A percentile compares a stretch with the other conserved stretches of the same genome.
These are phyloP conservation scores for Backusella westeae DNA, from an alignment of 192 early-diverging fungal species.

Conservation along the genomic window DNA sequence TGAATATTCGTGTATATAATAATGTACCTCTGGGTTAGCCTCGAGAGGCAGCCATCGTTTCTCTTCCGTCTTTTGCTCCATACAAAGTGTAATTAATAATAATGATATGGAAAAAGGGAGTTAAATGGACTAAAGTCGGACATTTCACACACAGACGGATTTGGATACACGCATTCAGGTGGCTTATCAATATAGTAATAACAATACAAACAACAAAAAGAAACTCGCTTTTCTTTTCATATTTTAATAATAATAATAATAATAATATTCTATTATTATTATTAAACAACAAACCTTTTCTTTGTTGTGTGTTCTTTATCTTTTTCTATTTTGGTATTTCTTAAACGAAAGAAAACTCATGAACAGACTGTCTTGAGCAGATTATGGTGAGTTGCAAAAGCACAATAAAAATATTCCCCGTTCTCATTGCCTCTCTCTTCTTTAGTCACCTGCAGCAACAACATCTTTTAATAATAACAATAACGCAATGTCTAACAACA, in stretches of 20 bases:
- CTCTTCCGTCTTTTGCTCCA: conserved; percentile 24
- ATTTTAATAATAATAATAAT: background rate
- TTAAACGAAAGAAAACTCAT: background rate
- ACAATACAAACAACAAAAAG: background rate
- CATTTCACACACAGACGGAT: background rate
- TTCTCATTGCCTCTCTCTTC: background rate
- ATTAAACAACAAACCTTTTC: background rate
- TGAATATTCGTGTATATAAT: background rate
- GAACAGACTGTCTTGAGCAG: background rate
- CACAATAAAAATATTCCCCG: background rate
- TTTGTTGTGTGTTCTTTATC: background rate
- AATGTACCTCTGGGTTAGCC: conserved; percentile 77
- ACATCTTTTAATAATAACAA: conserved; percentile 5
- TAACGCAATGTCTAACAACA: conserved; percentile 2
- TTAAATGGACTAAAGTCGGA: background rate
- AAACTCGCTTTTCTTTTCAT: background rate
- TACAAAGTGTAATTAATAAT: background rate
- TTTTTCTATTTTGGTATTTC: background rate
- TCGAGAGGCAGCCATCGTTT: conserved; percentile 84
- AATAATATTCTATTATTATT: background rate
- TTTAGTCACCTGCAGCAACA: conserved; percentile 10
- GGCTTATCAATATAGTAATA: background rate
- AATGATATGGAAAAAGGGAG: background rate
- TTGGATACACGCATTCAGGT: background rate
- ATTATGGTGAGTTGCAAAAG: background rate